These are phyloP conservation scores for Bryoerythrophyllum caledonicum DNA, from an alignment of 225 moss, liverwort and hornwort species.

Conservation along the genomic window DNA sequence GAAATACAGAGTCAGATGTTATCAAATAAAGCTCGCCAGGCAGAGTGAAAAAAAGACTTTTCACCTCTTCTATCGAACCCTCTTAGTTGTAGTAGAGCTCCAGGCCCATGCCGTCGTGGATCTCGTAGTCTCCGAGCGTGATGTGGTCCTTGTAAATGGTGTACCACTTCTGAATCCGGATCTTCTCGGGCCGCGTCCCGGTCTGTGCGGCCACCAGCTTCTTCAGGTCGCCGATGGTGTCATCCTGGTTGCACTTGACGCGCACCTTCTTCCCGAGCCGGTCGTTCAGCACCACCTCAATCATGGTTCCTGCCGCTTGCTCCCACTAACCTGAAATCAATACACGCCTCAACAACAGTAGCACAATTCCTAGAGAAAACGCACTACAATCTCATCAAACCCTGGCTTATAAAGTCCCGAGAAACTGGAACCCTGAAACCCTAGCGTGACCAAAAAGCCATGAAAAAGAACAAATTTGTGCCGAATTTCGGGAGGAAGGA, in stretches of 20 bases:
- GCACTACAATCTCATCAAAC: too few relatives aligned
- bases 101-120: constrained; percentile 84
- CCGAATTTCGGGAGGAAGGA: neutral
- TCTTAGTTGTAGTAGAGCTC: constrained; percentile 82
- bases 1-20: constrained; percentile 13
- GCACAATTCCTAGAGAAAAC: too few relatives aligned
- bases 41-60: too few relatives aligned
- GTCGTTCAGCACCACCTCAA: constrained; percentile 92
- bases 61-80: neutral
- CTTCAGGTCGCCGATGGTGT: constrained; percentile 80
- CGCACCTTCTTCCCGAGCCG: constrained; percentile 85
- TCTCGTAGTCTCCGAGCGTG: constrained; percentile 75
- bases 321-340: constrained; percentile 30
- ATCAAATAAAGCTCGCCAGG: too few relatives aligned
- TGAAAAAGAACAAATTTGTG: too few relatives aligned
- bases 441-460: neutral
- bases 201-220: constrained; percentile 92
- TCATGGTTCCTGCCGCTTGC: constrained; percentile 63
- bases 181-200: constrained; percentile 84
- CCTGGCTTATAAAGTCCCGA: too few relatives aligned
- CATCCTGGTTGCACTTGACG: constrained; percentile 87
- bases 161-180: constrained; percentile 90
- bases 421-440: neutral
- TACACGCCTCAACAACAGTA: too few relatives aligned
- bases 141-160: constrained; percentile 89